Conservation (phyloP, 2,329 filamentous ascomycete genomes). For the Trichoderma sp. region DNA sequence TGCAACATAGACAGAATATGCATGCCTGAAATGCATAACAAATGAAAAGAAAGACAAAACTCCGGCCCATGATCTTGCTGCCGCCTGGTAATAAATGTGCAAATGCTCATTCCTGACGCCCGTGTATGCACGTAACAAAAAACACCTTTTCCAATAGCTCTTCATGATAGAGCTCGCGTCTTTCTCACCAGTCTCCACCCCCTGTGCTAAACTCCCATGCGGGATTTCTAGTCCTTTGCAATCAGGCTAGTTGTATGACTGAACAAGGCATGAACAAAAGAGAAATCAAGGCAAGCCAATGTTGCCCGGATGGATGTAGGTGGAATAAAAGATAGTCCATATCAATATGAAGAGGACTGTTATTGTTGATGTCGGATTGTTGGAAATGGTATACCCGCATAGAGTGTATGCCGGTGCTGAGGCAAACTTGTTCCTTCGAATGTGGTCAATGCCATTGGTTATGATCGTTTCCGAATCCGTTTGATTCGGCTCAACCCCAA, state of each 20-base stretch:
- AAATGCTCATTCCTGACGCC: slow-evolving; percentile 24
- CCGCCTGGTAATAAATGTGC: slow-evolving; percentile 17
- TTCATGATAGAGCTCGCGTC: neutral
- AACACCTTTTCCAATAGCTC: slow-evolving; percentile 9
- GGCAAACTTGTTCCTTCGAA: neutral
- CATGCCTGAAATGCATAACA: slow-evolving; percentile 12
- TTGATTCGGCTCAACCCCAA: neutral
- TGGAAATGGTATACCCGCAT: neutral
- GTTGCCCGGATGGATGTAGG: neutral
- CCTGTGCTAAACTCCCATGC: neutral
- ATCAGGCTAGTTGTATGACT: neutral
- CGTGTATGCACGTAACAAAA: slow-evolving; percentile 23
- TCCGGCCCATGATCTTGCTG: slow-evolving; percentile 28
- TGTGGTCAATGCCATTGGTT: neutral
- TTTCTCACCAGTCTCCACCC: neutral
- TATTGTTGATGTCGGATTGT: neutral
- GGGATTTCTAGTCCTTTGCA: neutral
- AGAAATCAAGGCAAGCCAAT: neutral
- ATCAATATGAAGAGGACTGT: neutral
- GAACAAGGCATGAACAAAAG: neutral
- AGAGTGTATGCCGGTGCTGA: neutral
- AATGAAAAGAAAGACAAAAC: slow-evolving; percentile 26
- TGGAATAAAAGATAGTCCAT: neutral
- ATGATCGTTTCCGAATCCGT: neutral
- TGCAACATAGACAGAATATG: slow-evolving; percentile 8